phyloP scores from a whole-genome alignment of 768 basidiomycete genomes.

The Bullera alba region DNA sequence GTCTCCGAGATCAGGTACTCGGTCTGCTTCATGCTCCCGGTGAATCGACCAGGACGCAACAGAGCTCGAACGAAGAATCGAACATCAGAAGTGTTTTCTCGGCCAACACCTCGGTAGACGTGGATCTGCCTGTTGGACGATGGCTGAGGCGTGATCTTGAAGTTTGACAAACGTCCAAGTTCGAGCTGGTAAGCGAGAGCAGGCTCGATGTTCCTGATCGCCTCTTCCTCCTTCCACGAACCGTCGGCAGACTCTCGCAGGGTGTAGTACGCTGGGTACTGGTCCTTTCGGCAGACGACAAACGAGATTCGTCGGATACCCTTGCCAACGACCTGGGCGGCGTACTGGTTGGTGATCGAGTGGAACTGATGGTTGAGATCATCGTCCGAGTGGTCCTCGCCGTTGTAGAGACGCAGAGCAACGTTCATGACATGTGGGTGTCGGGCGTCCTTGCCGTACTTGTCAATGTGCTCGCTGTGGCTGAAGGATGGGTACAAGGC shows the following conservation, averaged over 20 bases:
- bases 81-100: constrained; percentile 94
- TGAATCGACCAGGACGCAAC: constrained; percentile 87
- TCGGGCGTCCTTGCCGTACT: constrained; percentile 64
- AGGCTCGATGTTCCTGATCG: constrained; percentile 96
- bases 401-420: constrained; percentile 78
- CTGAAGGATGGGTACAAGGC: constrained; percentile 69
- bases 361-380: constrained; percentile 67
- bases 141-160: constrained; percentile 91
- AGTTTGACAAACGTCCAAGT: constrained; percentile 89
- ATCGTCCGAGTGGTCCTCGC: constrained; percentile 68
- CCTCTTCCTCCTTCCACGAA: constrained; percentile 84
- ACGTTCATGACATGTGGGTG: constrained; percentile 91
- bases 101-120: constrained; percentile 90
- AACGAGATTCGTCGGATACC: constrained; percentile 89
- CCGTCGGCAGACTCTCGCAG: constrained; percentile 59
- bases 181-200: constrained; percentile 97
- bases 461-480: constrained; percentile 61
- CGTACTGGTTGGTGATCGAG: constrained; percentile 64
- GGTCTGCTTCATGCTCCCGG: constrained; percentile 86
- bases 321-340: constrained; percentile 58
- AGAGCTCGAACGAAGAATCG: constrained; percentile 97
- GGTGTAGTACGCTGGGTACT: constrained; percentile 93
- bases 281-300: constrained; percentile 79
- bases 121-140: constrained; percentile 97
- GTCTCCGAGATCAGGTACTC: constrained; percentile 98